Conservation (phyloP, 306 rosid genomes). For the Vachellia pachyceras region DNA sequence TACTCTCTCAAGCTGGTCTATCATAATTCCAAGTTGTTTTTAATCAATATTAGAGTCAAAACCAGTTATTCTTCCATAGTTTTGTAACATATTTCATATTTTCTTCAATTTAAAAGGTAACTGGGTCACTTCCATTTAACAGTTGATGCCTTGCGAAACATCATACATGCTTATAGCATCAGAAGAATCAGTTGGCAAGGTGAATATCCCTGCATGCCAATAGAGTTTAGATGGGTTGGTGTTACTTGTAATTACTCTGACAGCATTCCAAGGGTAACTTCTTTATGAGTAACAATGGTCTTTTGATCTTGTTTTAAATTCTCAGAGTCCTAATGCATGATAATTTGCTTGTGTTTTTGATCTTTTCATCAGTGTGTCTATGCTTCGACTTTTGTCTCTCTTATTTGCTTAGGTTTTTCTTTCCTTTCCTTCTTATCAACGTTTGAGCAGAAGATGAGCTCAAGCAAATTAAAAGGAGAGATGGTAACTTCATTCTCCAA, state of each 20-base stretch:
- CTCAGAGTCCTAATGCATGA: background rate
- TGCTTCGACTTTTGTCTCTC: background rate
- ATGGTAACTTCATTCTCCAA: background rate
- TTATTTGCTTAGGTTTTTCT: background rate
- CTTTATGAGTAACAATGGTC: background rate
- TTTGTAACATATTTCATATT: background rate
- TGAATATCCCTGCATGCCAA: constrained; percentile 5
- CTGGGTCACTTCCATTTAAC: background rate
- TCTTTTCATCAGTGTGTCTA: no score
- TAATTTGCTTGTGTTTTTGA: no score
- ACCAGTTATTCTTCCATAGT: background rate
- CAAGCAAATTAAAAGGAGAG: constrained; percentile 20
- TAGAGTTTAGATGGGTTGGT: background rate
- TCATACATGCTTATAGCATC: background rate
- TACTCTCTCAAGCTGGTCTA: background rate
- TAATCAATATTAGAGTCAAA: background rate
- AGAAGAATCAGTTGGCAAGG: background rate
- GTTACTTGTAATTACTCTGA: constrained; percentile 8
- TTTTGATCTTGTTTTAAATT: background rate
- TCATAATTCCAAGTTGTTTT: background rate
- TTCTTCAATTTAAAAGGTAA: background rate
- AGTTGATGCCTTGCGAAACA: background rate
- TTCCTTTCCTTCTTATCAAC: background rate
- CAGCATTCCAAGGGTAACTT: background rate
- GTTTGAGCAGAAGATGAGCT: background rate